Conservation (phyloP, 805 yeast genomes). For the Saccharomycopsis vini region DNA sequence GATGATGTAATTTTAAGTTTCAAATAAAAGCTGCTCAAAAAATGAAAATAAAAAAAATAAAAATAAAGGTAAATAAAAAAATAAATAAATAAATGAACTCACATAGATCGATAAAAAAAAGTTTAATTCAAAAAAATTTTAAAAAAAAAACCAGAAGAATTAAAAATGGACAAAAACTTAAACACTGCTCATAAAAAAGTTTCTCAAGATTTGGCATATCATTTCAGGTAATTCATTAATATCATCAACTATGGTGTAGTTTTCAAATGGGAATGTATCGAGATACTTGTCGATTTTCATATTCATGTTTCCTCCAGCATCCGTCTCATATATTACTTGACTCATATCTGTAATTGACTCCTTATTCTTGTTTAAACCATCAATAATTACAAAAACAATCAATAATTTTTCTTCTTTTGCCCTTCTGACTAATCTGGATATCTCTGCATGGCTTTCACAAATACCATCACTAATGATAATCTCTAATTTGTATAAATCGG, state of each 20-base stretch:
- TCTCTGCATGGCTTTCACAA: constrained; percentile 85
- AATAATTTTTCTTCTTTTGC: constrained; percentile 89
- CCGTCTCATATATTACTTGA: constrained; percentile 71
- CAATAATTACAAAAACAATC: constrained; percentile 91
- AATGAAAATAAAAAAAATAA: neutral
- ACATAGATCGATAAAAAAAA: constrained; percentile 1
- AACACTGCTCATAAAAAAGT: constrained; percentile 49
- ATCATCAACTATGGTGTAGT: constrained; percentile 86
- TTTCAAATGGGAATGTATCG: constrained; percentile 94
- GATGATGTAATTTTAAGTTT: no score
- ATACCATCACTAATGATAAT: constrained; percentile 94
- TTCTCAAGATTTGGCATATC: constrained; percentile 81
- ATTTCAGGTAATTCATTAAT: constrained; percentile 87
- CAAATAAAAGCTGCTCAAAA: no score
- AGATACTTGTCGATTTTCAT: constrained; percentile 76
- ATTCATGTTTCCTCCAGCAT: constrained; percentile 57
- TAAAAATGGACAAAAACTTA: neutral
- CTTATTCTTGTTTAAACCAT: constrained; percentile 60
- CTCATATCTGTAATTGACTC: constrained; percentile 92
- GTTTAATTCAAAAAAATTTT: neutral
- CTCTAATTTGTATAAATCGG: constrained; percentile 87
- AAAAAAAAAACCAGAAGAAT: neutral
- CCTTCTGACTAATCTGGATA: constrained; percentile 75
- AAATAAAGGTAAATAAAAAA: neutral
- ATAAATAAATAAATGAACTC: neutral